Percentiles rank a stretch among this genome's conserved stretches.
phyloP scores from a whole-genome alignment of 345 rosid species.

The Crucihimalaya himalaica region DNA sequence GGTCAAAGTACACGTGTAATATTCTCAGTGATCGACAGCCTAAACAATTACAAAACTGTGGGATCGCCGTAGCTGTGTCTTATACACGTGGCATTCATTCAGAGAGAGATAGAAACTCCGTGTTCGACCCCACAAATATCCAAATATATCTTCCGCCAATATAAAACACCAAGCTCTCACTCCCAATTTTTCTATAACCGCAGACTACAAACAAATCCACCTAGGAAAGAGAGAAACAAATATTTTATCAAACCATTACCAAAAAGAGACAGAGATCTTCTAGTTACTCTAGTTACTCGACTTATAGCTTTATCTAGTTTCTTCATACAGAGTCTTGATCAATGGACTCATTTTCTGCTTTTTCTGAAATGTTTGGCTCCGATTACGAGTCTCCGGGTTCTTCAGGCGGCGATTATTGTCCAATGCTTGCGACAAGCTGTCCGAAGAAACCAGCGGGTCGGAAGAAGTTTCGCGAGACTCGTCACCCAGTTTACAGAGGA shows the following conservation, averaged over 20 bases:
- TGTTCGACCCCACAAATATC: not conserved
- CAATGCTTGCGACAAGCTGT: conserved; percentile 55
- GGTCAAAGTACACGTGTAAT: not conserved
- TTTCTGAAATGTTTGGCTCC: conserved; percentile 34
- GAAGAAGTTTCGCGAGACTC: conserved; percentile 82
- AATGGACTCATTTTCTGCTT: conserved; percentile 17
- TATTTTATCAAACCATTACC: conserved; percentile 8
- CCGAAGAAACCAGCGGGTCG: conserved; percentile 80
- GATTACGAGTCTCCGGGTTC: conserved; percentile 43
- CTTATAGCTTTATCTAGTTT: conserved; percentile 3
- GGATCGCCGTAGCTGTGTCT: not conserved
- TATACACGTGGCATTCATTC: not conserved
- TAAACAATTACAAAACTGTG: not conserved
- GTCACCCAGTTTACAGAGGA: conserved; percentile 56
- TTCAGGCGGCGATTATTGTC: conserved; percentile 24
- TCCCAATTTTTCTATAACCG: not conserved
- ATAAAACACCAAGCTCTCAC: not conserved
- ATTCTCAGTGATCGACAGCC: not conserved
- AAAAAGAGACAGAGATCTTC: not conserved
- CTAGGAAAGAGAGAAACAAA: not conserved
- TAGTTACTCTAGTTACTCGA: not conserved
- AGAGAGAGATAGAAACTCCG: not conserved
- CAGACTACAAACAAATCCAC: not conserved
- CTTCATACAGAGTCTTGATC: not conserved
- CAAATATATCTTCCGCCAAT: not conserved